A percentile compares a stretch with the other conserved stretches of the same genome.
These are phyloP conservation scores for Rhodosporidiobolus odoratus DNA, from an alignment of 768 basidiomycete species.

Conservation along the genomic window DNA sequence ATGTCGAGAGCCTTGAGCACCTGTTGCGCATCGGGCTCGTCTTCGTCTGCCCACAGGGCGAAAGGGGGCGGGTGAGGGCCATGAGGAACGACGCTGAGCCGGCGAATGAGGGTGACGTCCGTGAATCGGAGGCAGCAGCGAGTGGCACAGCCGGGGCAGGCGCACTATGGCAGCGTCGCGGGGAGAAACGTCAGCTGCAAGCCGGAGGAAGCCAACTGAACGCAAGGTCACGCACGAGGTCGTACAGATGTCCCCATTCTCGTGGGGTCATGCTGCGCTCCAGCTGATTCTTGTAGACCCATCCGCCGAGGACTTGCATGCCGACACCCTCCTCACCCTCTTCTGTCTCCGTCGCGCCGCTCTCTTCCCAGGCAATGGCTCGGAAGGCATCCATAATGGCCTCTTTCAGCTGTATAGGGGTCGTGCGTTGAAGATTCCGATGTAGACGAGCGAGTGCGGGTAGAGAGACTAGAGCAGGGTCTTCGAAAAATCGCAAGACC, in stretches of 20 bases:
- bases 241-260: slow-evolving; percentile 38
- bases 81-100: slow-evolving; percentile 32
- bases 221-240: slow-evolving; percentile 18
- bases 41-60: slow-evolving; percentile 30
- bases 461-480: slow-evolving; percentile 27
- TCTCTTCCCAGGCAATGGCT: slow-evolving; percentile 39
- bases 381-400: slow-evolving; percentile 39
- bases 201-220: background rate
- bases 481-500: slow-evolving; percentile 39
- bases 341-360: slow-evolving; percentile 37
- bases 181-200: background rate
- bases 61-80: slow-evolving; percentile 37
- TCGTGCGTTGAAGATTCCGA: slow-evolving; percentile 25
- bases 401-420: slow-evolving; percentile 25
- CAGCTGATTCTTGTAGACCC: slow-evolving; percentile 35
- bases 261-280: slow-evolving; percentile 14
- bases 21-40: slow-evolving; percentile 28
- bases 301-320: slow-evolving; percentile 37
- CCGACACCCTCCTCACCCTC: slow-evolving; percentile 37
- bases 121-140: slow-evolving; percentile 24
- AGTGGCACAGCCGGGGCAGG: slow-evolving; percentile 34
- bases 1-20: slow-evolving; percentile 34
- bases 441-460: slow-evolving; percentile 25
- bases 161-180: slow-evolving; percentile 15
- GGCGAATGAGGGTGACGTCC: slow-evolving; percentile 26